phyloP scores from a whole-genome alignment of 2,329 filamentous ascomycete genomes.

The Aspergillus quadricinctus region DNA sequence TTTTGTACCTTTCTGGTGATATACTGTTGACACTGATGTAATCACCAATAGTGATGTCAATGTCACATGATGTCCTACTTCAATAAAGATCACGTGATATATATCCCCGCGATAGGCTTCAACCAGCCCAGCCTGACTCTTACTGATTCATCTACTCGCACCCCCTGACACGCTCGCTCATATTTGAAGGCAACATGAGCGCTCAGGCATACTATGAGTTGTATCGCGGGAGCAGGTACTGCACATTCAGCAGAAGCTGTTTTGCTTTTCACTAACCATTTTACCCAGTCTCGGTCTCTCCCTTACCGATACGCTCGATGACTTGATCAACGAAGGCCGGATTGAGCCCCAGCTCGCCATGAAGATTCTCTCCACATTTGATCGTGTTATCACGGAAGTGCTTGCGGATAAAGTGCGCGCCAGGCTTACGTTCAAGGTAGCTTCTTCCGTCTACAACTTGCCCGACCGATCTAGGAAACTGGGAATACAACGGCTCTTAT shows the following conservation, averaged over 20 bases:
- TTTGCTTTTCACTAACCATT: conserved; percentile 6
- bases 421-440: conserved; percentile 88
- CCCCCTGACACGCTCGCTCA: conserved; percentile 2
- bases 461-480: neutral
- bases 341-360: conserved; percentile 98
- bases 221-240: conserved; percentile 95
- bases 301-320: conserved; percentile 94
- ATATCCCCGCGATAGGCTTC: neutral
- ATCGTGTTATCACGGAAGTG: conserved; percentile 86
- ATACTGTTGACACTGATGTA: neutral
- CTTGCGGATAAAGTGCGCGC: conserved; percentile 90
- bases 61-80: neutral
- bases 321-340: conserved; percentile 86
- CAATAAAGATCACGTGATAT: conserved; percentile 12
- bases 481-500: neutral
- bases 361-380: conserved; percentile 96
- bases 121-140: neutral
- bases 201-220: conserved; percentile 76
- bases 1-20: neutral
- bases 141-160: conserved; percentile 4
- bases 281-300: conserved; percentile 76
- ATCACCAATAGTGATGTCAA: conserved; percentile 1
- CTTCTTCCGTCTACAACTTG: neutral
- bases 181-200: conserved; percentile 39
- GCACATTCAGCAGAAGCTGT: neutral